Evolutionary conservation across 2,329 filamentous ascomycete species (phyloP), one percentile per base, ranked within the genome.

Genomic region (Beauveria sp.): DNA sequence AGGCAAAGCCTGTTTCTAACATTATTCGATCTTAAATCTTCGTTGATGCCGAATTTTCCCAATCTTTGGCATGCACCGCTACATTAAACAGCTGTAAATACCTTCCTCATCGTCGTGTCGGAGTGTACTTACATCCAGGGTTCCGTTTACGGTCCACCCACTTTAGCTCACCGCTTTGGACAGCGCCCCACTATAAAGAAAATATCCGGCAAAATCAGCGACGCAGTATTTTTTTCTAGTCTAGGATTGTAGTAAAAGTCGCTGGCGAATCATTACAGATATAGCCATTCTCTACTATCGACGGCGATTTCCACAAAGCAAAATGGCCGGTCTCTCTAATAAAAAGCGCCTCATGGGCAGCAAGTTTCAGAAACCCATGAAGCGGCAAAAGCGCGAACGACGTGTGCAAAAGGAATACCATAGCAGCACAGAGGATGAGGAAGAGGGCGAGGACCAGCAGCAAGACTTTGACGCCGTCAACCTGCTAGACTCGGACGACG

Each of bases 401-500:
- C 58, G 58, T 54, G 77, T 68, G 72, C 75, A 78, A 62, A 66
- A 78, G 62, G 72, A 77, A 60, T 82, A 83, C 71, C 75, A 82
- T 71, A 83, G 80, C 74, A 78, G 79, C 62, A 80, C 78, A n/a
- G 80, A 78, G 43, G 71, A 73, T n/a, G 74, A 75, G 9, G 69
- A 78, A 12, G 41, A 20, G 18, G 48, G 18, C 26, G 69, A 74
- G 5, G 71, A 73, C 26, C 43, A 71, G 12, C 70, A 70, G 34
- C 68, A 77, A 54, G 74, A 75, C 57, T 82, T 83, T 68, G 71
- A 77, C 34, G 77, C 81, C 2, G 79, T 83, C 63, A 77, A 83
- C 65, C 73, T 84, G 18, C 74, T 83, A 55, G 81, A 84, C 68
- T 84, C 81, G 5, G 82, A 85, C 66, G 81, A 84, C 60, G 80